Conservation (phyloP, 2,329 filamentous ascomycete species). For the Trichoderma atroviride region DNA sequence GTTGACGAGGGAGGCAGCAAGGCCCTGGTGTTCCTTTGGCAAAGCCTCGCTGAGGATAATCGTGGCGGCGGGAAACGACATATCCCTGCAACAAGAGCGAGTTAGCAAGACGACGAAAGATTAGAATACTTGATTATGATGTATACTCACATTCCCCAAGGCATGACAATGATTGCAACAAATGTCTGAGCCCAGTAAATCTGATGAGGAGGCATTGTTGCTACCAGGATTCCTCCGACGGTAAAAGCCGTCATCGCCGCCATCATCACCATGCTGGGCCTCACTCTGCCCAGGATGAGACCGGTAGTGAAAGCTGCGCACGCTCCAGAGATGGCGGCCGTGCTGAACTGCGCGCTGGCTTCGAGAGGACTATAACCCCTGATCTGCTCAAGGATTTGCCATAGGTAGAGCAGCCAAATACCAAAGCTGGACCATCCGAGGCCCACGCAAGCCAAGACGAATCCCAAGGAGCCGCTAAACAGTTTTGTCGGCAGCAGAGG, state of each 20-base stretch:
- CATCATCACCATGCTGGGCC: conserved; percentile 43
- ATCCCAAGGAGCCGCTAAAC: conserved; percentile 33
- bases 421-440: conserved; percentile 55
- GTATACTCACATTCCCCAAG: conserved; percentile 24
- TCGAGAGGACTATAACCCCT: conserved; percentile 45
- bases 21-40: conserved; percentile 45
- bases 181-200: conserved; percentile 66
- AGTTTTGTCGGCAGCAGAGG: conserved; percentile 21
- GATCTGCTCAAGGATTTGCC: conserved; percentile 47
- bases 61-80: conserved; percentile 62
- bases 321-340: conserved; percentile 43
- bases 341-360: conserved; percentile 42
- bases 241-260: conserved; percentile 47
- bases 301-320: conserved; percentile 48
- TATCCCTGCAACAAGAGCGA: conserved; percentile 54
- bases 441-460: conserved; percentile 54
- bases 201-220: conserved; percentile 52
- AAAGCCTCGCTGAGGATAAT: conserved; percentile 57
- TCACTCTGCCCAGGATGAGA: conserved; percentile 35
- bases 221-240: conserved; percentile 43
- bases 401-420: conserved; percentile 51
- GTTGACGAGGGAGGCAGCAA: conserved; percentile 54
- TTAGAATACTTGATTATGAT: neutral
- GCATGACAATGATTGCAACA: conserved; percentile 39
- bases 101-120: conserved; percentile 28